phyloP scores from a whole-genome alignment of 495 filamentous ascomycete species.

The Acidomyces sp. region DNA sequence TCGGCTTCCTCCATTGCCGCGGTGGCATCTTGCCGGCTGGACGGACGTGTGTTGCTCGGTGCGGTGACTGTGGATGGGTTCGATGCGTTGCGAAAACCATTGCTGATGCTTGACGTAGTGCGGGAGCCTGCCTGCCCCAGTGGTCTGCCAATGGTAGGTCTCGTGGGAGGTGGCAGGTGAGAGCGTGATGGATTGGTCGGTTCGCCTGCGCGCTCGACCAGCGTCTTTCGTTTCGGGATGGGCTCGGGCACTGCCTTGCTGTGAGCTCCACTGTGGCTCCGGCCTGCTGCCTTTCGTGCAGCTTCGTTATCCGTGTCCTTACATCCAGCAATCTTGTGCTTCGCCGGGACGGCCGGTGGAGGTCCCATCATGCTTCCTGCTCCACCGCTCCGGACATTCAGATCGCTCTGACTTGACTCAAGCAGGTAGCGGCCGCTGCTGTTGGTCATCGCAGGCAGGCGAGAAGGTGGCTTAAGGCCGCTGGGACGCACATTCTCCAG shows the following conservation, averaged over 20 bases:
- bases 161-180: conserved; percentile 7
- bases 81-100: conserved; percentile 18
- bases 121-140: conserved; percentile 1
- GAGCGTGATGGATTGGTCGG: conserved; percentile 21
- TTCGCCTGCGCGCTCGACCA: conserved; percentile 44
- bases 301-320: conserved; percentile 6
- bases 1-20: conserved; percentile 44
- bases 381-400: conserved; percentile 9
- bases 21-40: conserved; percentile 28
- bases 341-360: conserved; percentile 13
- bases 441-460: conserved; percentile 9
- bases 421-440: conserved; percentile 4
- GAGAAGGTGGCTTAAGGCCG: conserved; percentile 16
- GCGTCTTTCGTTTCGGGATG: conserved; percentile 38
- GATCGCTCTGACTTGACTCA: conserved; percentile 18
- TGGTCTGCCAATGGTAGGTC: conserved; percentile 28
- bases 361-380: conserved; percentile 11
- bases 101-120: conserved; percentile 18
- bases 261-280: neutral
- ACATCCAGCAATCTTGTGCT: conserved; percentile 28
- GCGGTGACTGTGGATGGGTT: conserved; percentile 7
- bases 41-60: conserved; percentile 1
- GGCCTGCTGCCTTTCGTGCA: neutral
- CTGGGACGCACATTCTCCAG: conserved; percentile 16
- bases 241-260: conserved; percentile 33